Evolutionary conservation across 2,329 filamentous ascomycete species (phyloP).

Genomic region (Rutstroemia sp.): DNA sequence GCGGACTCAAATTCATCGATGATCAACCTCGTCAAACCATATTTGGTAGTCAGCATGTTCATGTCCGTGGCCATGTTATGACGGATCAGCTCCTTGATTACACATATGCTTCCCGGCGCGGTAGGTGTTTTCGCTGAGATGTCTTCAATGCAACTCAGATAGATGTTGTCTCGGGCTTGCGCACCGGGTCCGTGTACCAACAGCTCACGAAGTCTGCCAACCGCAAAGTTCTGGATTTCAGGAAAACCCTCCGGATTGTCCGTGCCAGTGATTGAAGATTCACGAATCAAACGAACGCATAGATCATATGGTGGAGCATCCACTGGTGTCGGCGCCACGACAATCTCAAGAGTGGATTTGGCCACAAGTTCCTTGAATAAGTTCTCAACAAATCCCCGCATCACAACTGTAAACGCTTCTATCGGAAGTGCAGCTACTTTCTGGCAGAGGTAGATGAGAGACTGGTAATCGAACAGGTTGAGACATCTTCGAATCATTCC

Average conservation of each 20-base stretch:
- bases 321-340: slow-evolving; percentile 22
- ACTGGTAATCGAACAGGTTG: slow-evolving; percentile 40
- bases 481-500: slow-evolving; percentile 49
- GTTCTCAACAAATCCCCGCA: slow-evolving; percentile 54
- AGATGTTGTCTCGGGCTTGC: slow-evolving; percentile 54
- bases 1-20: slow-evolving; percentile 55
- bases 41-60: slow-evolving; percentile 48
- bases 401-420: slow-evolving; percentile 51
- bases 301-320: slow-evolving; percentile 44
- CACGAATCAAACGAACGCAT: slow-evolving; percentile 62
- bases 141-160: slow-evolving; percentile 59
- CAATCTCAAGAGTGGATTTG: slow-evolving; percentile 28
- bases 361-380: slow-evolving; percentile 37
- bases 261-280: slow-evolving; percentile 52
- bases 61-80: slow-evolving; percentile 44
- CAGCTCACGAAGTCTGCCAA: slow-evolving; percentile 53
- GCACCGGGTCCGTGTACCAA: slow-evolving; percentile 46
- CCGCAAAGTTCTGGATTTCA: slow-evolving; percentile 57
- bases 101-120: slow-evolving; percentile 67
- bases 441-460: slow-evolving; percentile 58
- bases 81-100: slow-evolving; percentile 45
- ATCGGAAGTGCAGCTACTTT: slow-evolving; percentile 63
- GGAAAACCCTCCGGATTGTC: slow-evolving; percentile 49
- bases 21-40: slow-evolving; percentile 53
- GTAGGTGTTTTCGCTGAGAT: slow-evolving; percentile 55